Base-by-base conservation (phyloP, 2,329 filamentous ascomycete species). In the Penicillium sp. region DNA sequence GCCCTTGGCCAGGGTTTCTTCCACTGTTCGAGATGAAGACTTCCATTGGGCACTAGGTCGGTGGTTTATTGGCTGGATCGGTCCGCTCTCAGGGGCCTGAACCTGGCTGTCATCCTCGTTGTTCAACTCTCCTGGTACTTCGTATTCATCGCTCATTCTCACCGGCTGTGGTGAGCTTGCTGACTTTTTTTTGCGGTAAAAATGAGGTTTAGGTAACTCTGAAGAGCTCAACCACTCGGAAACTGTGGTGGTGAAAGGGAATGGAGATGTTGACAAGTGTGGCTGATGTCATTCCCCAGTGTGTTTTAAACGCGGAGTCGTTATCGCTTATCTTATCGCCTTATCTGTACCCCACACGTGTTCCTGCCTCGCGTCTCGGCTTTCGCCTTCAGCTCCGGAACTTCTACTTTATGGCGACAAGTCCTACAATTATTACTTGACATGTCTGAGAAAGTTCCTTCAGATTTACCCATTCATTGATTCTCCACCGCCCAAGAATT, bases 1-100 rank as follows among this genome's bases (percentile, higher is more conserved):
- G 0, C 88, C 87, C 1, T 86, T 85, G 0, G 91, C 85, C 11
- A 92, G 76, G 0, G 84, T 61, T 37, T 71, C 68, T 0, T 71
- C 67, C 3, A 64, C 57, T 3, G 41, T 54, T 9, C 55, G 50
- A 2, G 63, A 60, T 0, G 64, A 56, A 10, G 59, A 45, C 46
- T 66, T 67, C 64, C 64, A 66, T 58, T 66, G 57, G 27, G 55
- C 44, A 19, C 35, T 58, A n/a, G 51, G 55, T 39, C 48, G 50
- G n/a, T 50, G 44, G 14, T 49, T 63, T 39, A 41, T 37, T 21
- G 60, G 41, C 27, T 60, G 48, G 19, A 61, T 29, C 1, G 56
- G 52, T 5, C 58, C 53, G 41, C 24, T 48, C 33, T 59, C 59
- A 13, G 59, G 46, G 27, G 16, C n/a, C 13, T 53, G 56, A 19